A percentile compares a stretch with the other conserved stretches of the same genome.
These are phyloP conservation scores for Thermothielavioides terrestris DNA, from an alignment of 495 filamentous ascomycete species.

Conservation along the genomic window DNA sequence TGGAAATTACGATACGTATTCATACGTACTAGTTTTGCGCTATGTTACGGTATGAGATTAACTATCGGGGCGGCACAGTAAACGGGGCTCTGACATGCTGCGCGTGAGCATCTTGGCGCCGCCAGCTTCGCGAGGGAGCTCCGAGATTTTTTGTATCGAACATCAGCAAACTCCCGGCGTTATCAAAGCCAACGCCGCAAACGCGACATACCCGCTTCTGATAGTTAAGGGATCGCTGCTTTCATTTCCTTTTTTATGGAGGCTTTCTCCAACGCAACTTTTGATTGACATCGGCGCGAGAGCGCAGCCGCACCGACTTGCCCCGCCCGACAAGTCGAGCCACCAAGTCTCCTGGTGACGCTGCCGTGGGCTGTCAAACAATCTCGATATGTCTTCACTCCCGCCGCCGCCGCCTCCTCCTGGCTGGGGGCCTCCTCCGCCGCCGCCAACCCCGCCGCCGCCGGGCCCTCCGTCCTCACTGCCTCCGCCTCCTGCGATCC, in stretches of 20 bases:
- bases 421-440: conserved; percentile 42
- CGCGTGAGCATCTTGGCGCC: conserved; percentile 20
- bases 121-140: conserved; percentile 15
- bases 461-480: conserved; percentile 69
- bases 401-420: conserved; percentile 53
- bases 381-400: conserved; percentile 61
- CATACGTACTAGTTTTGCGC: not conserved
- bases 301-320: not conserved
- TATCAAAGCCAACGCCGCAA: conserved; percentile 11
- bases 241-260: conserved; percentile 3
- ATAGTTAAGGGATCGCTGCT: conserved; percentile 9
- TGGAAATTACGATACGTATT: not conserved
- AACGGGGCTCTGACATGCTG: not conserved
- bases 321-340: not conserved
- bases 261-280: not conserved
- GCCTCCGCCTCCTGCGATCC: conserved; percentile 53
- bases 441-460: conserved; percentile 53
- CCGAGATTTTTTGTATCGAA: conserved; percentile 21
- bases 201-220: conserved; percentile 13
- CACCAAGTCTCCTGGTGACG: not conserved
- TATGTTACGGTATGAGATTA: not conserved
- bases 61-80: not conserved
- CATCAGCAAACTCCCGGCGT: conserved; percentile 22
- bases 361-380: not conserved
- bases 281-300: not conserved